Conservation (phyloP, 345 rosid genomes). For the Hibiscus mutabilis region DNA sequence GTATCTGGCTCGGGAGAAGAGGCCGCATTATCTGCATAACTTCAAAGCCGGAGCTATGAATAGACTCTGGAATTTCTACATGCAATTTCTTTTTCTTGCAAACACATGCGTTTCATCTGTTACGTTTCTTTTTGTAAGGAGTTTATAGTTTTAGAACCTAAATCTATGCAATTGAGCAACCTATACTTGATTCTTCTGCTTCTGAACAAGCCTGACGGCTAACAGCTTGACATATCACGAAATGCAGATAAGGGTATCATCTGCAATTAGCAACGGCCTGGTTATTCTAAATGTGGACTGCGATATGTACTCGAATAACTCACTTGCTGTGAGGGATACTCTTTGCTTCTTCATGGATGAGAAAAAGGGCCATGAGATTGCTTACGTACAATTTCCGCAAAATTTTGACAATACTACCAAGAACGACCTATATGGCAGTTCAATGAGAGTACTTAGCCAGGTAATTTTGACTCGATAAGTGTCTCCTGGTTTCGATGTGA, state of each 20-base stretch:
- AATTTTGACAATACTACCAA: constrained; percentile 40
- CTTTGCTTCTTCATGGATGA: constrained; percentile 87
- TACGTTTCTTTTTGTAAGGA: not conserved
- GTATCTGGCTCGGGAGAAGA: constrained; percentile 72
- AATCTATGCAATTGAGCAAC: not conserved
- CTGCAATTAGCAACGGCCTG: constrained; percentile 48
- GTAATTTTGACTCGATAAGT: constrained; percentile 17
- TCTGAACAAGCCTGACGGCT: not conserved
- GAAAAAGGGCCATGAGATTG: constrained; percentile 48
- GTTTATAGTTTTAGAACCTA: not conserved
- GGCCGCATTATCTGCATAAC: constrained; percentile 55
- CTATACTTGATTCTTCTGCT: not conserved
- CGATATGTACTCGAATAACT: constrained; percentile 72
- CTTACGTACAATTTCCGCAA: constrained; percentile 70
- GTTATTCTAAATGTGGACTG: constrained; percentile 65
- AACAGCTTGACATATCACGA: not conserved
- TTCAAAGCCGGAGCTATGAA: constrained; percentile 93
- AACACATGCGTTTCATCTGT: not conserved
- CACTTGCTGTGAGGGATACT: constrained; percentile 50
- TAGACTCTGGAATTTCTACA: constrained; percentile 10
- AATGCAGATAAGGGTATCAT: constrained; percentile 61
- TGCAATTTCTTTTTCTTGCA: not conserved
- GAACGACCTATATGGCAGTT: constrained; percentile 48
- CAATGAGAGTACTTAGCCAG: constrained; percentile 12
- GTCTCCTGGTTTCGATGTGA: not conserved